Evolutionary conservation across 2,329 filamentous ascomycete species (phyloP).

Genomic region (Fusarium sp.): DNA sequence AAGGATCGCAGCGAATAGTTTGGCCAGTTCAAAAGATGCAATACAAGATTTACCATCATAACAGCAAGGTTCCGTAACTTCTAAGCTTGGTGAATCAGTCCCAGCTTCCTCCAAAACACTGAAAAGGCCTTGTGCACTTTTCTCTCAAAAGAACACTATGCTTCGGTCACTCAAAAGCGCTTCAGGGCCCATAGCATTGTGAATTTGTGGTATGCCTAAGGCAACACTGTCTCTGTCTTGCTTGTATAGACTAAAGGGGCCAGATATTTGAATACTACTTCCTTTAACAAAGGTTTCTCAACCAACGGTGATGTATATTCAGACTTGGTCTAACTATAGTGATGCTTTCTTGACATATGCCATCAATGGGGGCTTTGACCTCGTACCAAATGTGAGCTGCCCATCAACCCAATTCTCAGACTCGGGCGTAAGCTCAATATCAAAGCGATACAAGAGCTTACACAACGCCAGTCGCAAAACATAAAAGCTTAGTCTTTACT

Average conservation of each 20-base stretch:
- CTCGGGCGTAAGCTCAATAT: not conserved
- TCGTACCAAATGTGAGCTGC: not conserved
- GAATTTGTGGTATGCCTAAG: rapidly evolving
- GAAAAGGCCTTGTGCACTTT: too few species aligned
- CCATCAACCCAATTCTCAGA: not conserved
- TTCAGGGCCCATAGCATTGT: rapidly evolving
- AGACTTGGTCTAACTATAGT: rapidly evolving
- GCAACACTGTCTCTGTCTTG: not conserved
- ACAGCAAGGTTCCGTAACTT: rapidly evolving
- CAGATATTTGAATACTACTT: not conserved
- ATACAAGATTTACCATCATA: not conserved
- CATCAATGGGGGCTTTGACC: not conserved
- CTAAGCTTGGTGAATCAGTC: too few species aligned
- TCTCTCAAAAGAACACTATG: rapidly evolving
- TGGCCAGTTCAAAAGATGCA: rapidly evolving
- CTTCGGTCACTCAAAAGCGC: rapidly evolving
- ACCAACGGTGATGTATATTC: rapidly evolving
- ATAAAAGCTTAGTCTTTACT: not conserved
- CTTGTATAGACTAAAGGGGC: too few species aligned
- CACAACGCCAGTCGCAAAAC: not conserved
- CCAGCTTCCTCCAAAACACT: too few species aligned
- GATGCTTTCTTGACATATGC: not conserved
- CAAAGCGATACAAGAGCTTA: not conserved
- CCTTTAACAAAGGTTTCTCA: not conserved
- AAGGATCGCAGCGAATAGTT: not conserved